These are phyloP conservation scores for Fomitopsis palustris DNA, from an alignment of 1,284 basidiomycete genomes.

Conservation along the genomic window DNA sequence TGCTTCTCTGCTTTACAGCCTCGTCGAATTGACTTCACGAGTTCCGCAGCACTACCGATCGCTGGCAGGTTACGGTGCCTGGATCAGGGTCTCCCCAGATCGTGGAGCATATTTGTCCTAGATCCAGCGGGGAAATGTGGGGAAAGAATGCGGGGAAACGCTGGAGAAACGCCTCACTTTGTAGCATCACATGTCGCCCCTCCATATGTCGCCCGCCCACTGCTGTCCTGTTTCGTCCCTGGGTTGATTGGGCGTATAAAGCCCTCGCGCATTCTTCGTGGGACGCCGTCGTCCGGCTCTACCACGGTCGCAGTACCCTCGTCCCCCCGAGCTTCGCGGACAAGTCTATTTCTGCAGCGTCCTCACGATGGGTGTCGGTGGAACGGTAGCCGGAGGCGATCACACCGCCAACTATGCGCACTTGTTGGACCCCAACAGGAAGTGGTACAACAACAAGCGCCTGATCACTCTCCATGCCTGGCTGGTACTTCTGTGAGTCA, in stretches of 20 bases:
- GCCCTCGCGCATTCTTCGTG: conserved; percentile 18
- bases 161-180: conserved; percentile 27
- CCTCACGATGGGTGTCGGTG: conserved; percentile 49
- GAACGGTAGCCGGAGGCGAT: conserved; percentile 18
- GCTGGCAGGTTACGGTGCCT: background rate
- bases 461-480: conserved; percentile 62
- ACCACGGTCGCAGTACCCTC: conserved; percentile 13
- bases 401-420: conserved; percentile 41
- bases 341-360: conserved; percentile 6
- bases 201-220: conserved; percentile 4
- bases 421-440: conserved; percentile 59
- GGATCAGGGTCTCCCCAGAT: background rate
- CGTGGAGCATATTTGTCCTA: background rate
- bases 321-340: conserved; percentile 18
- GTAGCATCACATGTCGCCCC: conserved; percentile 17
- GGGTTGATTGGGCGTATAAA: conserved; percentile 20
- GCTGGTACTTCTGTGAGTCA: conserved; percentile 59
- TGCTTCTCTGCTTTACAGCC: no score
- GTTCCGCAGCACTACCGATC: background rate
- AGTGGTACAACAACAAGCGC: conserved; percentile 70
- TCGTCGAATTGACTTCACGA: background rate
- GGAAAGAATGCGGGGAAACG: conserved; percentile 29
- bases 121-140: conserved; percentile 16
- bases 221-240: conserved; percentile 1
- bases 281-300: background rate